Percentiles rank a stretch among this genome's conserved stretches.
phyloP scores from a whole-genome alignment of 345 rosid genomes.

The Orychophragmus violaceus region DNA sequence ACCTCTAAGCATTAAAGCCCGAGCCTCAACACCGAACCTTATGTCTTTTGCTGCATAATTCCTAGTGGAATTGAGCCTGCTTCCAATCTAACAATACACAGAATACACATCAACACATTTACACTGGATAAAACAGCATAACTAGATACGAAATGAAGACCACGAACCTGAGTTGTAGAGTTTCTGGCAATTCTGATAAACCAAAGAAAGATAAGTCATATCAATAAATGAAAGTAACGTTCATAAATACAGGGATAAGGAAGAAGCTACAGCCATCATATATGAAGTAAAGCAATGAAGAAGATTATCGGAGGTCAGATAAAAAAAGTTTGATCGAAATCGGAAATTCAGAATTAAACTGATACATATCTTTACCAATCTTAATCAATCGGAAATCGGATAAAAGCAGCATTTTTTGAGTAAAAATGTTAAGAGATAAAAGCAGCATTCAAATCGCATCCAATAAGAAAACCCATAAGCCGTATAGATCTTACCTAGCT shows the following conservation, averaged over 20 bases:
- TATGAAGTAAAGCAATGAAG: neutral
- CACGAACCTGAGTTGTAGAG: slow-evolving; percentile 51
- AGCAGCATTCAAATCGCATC: neutral
- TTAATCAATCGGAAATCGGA: too few relatives aligned
- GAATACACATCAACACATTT: neutral
- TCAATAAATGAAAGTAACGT: neutral
- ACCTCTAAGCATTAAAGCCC: slow-evolving; percentile 87
- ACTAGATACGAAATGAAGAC: neutral
- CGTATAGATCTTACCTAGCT: slow-evolving; percentile 25
- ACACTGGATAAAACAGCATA: neutral
- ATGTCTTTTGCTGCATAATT: slow-evolving; percentile 90
- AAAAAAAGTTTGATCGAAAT: neutral
- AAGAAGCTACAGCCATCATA: neutral
- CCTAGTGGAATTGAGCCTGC: slow-evolving; percentile 64
- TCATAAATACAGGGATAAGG: neutral
- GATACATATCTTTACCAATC: too few relatives aligned
- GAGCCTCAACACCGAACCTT: slow-evolving; percentile 80
- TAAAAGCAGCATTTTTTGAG: too few relatives aligned
- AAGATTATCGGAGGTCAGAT: too few relatives aligned
- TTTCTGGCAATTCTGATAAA: slow-evolving; percentile 50
- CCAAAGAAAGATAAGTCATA: neutral
- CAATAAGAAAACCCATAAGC: neutral
- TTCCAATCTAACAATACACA: slow-evolving; percentile 47
- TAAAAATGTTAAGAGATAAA: too few relatives aligned
- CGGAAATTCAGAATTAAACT: too few relatives aligned